Evolutionary conservation across 352 stramenopile species (phyloP).

Genomic region (Phytophthora rubi): DNA sequence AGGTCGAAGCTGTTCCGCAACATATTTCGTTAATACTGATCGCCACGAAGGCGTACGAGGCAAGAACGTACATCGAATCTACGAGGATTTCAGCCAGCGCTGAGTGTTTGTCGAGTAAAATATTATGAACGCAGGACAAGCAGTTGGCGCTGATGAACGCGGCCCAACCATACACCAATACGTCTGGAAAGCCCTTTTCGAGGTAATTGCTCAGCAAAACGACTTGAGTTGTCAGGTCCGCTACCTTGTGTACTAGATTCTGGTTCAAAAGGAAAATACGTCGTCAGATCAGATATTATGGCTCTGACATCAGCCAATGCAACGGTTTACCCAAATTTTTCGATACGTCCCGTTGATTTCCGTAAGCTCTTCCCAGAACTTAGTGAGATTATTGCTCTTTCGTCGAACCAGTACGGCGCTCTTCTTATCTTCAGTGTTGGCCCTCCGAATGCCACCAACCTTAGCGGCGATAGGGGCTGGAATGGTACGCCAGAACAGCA

Average conservation of each 20-base stretch:
- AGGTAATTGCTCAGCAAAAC: slow-evolving; percentile 38
- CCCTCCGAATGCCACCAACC: slow-evolving; percentile 6
- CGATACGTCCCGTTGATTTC: slow-evolving; percentile 38
- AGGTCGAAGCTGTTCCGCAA: slow-evolving; percentile 41
- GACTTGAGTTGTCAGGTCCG: slow-evolving; percentile 37
- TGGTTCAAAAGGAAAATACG: slow-evolving; percentile 18
- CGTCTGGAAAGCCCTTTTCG: slow-evolving; percentile 36
- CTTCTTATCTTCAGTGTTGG: slow-evolving; percentile 16
- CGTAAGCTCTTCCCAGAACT: slow-evolving; percentile 37
- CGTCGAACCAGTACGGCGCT: not conserved
- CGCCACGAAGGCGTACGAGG: not conserved
- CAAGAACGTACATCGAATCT: slow-evolving; percentile 40
- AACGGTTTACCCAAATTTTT: slow-evolving; percentile 49
- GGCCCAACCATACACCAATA: slow-evolving; percentile 39
- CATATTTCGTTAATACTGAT: not conserved
- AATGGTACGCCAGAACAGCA: slow-evolving; percentile 34
- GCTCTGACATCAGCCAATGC: not conserved
- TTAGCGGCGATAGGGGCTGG: slow-evolving; percentile 4
- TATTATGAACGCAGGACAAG: slow-evolving; percentile 30
- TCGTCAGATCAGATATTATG: slow-evolving; percentile 9
- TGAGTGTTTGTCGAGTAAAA: slow-evolving; percentile 33
- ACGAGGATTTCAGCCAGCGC: slow-evolving; percentile 41
- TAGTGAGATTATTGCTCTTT: not conserved
- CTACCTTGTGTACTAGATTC: slow-evolving; percentile 45
- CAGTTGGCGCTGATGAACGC: slow-evolving; percentile 36